Conservation (phyloP, 2,329 filamentous ascomycete species). For the Cytospora schulzeri region DNA sequence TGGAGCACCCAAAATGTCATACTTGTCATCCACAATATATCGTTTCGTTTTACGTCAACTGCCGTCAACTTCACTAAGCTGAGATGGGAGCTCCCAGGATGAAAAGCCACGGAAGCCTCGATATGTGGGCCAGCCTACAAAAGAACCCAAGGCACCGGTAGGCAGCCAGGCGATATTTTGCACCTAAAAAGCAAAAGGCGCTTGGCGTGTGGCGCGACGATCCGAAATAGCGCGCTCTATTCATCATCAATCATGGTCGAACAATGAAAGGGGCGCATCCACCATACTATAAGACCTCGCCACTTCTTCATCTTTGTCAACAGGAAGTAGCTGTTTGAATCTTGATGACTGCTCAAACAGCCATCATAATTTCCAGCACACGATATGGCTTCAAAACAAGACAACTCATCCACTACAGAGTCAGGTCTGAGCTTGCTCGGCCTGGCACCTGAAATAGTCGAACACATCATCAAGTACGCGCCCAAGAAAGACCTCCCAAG, state of each 20-base stretch:
- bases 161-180: not conserved
- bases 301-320: not conserved
- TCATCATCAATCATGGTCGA: too few relatives aligned
- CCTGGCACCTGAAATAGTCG: slow-evolving; percentile 17
- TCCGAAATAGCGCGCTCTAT: not conserved
- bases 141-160: not conserved
- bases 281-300: not conserved
- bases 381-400: not conserved
- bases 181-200: not conserved
- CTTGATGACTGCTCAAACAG: not conserved
- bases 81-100: not conserved
- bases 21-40: not conserved
- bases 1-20: too few relatives aligned
- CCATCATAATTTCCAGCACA: not conserved
- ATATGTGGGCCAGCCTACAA: not conserved
- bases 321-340: not conserved
- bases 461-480: slow-evolving; percentile 11
- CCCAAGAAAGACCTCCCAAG: slow-evolving; percentile 7
- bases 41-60: not conserved
- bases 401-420: not conserved
- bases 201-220: not conserved
- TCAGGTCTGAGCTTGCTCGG: not conserved
- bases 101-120: not conserved
- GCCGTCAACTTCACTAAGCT: not conserved
- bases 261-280: too few relatives aligned